Base-by-base conservation (phyloP, 192 early-diverging fungal genomes). In the Coemansia pectinata region DNA sequence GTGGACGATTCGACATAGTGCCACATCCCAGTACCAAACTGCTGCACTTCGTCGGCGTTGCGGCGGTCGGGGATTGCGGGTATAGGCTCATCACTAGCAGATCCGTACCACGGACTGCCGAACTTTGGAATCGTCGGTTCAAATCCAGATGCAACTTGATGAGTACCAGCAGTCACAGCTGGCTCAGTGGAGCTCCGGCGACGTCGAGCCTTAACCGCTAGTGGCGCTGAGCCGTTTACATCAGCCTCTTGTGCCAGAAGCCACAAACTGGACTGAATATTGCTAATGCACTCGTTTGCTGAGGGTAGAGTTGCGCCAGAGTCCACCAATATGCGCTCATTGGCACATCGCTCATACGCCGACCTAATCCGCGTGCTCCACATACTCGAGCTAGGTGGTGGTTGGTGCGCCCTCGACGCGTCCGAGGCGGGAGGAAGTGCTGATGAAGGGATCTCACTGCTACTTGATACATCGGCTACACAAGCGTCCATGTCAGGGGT, bases 241-340 rank as follows among this genome's bases (percentile, higher is more conserved):
- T 66, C 67, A 29, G 67, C 34, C 19, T 82, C 80, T 38, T 68
- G 71, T 17, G 72, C 66, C 57, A 82, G 68, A 9, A 63, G 63
- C 70, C 75, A 77, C 55, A 82, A 3, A 10, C 71, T 69, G 2
- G 75, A 64, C 57, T 70, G 74, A 15, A 82, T 77, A 39, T 60
- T 59, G 39, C 63, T 63, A 33, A 61, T 70, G 50, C 58, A 67
- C 59, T 82, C 75, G 15, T 62, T 52, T 8, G 74, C 74, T 0
- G 71, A 70, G 4, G 80, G 80, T 62, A 71, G 50, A 33, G 31
- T 12, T 12, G 62, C 17, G 38, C 21, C 40, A n/a, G 65, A 53
- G n/a, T 63, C 61, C 4, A 53, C 17, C 33, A 44, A 27, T 19
- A 53, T 63, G 12, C 62, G 66, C 40, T 72, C 76, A n/a, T 45